phyloP scores from a whole-genome alignment of 2,329 filamentous ascomycete species.

The Didymella arachidicola region DNA sequence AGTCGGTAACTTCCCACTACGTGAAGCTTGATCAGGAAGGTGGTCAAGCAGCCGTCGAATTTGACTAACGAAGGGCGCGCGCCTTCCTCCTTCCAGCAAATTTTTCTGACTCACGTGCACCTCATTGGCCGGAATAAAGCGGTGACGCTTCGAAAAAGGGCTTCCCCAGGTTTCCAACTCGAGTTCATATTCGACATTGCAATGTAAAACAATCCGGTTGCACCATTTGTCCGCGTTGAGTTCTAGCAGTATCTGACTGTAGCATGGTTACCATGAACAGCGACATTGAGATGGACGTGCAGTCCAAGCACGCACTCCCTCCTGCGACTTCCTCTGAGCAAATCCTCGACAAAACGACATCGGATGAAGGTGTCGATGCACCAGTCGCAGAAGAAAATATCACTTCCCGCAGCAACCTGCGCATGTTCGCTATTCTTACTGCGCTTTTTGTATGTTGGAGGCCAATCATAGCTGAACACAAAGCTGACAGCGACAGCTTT shows the following conservation, averaged over 20 bases:
- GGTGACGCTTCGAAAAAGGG: conserved; percentile 13
- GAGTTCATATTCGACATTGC: background rate
- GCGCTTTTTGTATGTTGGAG: conserved; percentile 43
- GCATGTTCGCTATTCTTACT: conserved; percentile 39
- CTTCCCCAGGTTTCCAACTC: conserved; percentile 11
- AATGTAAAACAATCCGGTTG: background rate
- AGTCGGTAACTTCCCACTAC: too few species aligned
- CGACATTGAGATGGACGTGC: conserved; percentile 12
- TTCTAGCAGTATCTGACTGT: background rate
- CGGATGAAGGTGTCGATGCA: background rate
- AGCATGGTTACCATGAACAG: background rate
- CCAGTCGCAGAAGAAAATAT: conserved; percentile 11
- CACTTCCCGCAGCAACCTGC: conserved; percentile 35
- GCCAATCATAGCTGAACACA: background rate
- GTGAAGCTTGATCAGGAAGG: conserved; percentile 1
- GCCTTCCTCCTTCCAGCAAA: conserved; percentile 11
- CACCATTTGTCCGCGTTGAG: background rate
- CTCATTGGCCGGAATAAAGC: conserved; percentile 1
- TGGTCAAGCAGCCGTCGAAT: background rate
- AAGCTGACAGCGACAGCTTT: conserved; percentile 35
- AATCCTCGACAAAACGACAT: background rate
- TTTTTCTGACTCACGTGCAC: conserved; percentile 1
- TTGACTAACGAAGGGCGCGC: conserved; percentile 20
- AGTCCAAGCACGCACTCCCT: conserved; percentile 1
- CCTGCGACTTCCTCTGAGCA: conserved; percentile 5